These are phyloP conservation scores for Saccharomyces eubayanus DNA, from an alignment of 805 yeast genomes.

Conservation along the genomic window DNA sequence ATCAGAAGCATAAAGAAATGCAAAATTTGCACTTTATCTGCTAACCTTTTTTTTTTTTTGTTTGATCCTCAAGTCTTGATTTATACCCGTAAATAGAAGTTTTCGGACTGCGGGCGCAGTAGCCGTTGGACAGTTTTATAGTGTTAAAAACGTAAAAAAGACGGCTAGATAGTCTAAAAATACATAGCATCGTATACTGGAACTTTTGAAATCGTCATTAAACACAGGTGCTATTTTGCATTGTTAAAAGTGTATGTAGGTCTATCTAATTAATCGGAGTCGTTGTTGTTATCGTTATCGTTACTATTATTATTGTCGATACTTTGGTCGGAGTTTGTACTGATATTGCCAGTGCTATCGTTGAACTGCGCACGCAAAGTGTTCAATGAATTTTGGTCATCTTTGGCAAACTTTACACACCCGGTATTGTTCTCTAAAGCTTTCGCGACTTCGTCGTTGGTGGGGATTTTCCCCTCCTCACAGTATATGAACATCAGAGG, in stretches of 20 bases:
- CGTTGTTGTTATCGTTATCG: not conserved
- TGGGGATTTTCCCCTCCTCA: conserved; percentile 13
- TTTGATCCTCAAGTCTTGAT: not conserved
- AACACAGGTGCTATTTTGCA: not conserved
- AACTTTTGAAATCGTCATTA: too few species aligned
- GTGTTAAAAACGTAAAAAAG: not conserved
- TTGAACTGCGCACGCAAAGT: not conserved
- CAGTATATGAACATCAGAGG: conserved; percentile 28
- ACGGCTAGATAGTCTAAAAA: not conserved
- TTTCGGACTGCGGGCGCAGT: not conserved
- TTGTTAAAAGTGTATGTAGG: not conserved
- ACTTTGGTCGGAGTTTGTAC: not conserved
- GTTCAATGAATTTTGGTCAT: conserved; percentile 15
- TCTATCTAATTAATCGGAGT: not conserved
- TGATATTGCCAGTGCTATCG: not conserved
- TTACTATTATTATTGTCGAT: not conserved
- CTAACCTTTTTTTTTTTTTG: not conserved
- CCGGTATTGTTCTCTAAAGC: conserved; percentile 18
- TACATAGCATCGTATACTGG: not conserved
- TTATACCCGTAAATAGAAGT: not conserved
- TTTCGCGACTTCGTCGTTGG: conserved; percentile 9
- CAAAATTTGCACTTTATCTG: not conserved
- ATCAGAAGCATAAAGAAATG: not conserved
- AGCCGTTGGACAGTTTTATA: not conserved
- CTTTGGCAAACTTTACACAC: conserved; percentile 12